Conservation (phyloP, 768 basidiomycete species). For the Psilocybe cyanescens region DNA sequence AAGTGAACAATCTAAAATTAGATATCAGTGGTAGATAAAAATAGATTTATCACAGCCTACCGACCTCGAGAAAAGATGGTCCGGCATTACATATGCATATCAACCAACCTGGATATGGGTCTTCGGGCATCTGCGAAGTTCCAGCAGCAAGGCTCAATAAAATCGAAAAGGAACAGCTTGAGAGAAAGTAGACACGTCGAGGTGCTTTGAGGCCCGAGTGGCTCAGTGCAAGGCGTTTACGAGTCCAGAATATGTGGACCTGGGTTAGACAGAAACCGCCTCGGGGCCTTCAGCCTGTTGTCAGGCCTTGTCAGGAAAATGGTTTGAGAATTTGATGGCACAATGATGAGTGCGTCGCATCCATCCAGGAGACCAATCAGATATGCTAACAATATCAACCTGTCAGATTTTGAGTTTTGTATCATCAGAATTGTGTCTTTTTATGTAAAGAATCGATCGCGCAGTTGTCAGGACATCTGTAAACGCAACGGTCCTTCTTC, state of each 20-base stretch:
- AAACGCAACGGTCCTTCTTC: not conserved
- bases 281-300: not conserved
- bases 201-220: not conserved
- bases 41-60: not conserved
- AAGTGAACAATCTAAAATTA: not conserved
- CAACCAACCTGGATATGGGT: not conserved
- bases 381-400: not conserved
- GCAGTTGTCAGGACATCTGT: not conserved
- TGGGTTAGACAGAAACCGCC: conserved; percentile 5
- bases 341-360: not conserved
- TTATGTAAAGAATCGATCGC: not conserved
- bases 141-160: not conserved
- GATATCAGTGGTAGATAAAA: not conserved
- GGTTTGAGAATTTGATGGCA: not conserved
- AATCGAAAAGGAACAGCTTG: not conserved
- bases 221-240: not conserved
- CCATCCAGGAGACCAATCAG: not conserved
- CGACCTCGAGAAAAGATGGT: not conserved
- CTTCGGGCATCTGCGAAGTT: not conserved
- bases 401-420: not conserved
- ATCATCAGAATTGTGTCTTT: not conserved
- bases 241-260: not conserved
- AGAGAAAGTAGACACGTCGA: not conserved
- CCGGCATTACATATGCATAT: not conserved
- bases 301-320: not conserved